Evolutionary conservation across 2,329 filamentous ascomycete genomes (phyloP).

Genomic region (Rhynchosporium graminicola): DNA sequence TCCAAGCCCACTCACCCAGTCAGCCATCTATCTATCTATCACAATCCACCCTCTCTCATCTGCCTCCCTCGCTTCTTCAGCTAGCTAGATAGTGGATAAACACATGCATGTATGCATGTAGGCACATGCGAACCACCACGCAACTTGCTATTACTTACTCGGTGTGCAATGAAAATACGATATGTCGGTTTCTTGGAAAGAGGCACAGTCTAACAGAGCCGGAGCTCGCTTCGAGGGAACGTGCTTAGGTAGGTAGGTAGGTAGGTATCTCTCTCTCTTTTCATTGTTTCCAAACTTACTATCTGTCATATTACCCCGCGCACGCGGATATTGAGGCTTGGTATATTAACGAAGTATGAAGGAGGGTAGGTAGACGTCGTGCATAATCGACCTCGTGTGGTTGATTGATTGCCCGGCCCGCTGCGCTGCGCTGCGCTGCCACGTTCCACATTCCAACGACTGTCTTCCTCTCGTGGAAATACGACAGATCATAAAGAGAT

Average conservation of each 20-base stretch:
- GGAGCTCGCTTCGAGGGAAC: background rate
- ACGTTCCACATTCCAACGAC: conserved; percentile 11
- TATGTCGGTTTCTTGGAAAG: background rate
- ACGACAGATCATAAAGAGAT: conserved; percentile 8
- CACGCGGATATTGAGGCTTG: conserved; percentile 1
- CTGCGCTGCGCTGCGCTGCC: conserved; percentile 6
- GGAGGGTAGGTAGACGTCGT: background rate
- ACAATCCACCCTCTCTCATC: background rate
- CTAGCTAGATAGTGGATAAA: too few species aligned
- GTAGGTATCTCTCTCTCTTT: too few species aligned
- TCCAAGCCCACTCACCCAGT: background rate
- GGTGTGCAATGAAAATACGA: conserved; percentile 1
- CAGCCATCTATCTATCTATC: background rate
- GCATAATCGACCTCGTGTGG: background rate
- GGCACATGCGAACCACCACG: background rate
- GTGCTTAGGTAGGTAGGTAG: background rate
- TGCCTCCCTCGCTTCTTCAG: conserved; percentile 1
- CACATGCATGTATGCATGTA: background rate
- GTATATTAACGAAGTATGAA: background rate
- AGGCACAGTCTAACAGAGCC: background rate
- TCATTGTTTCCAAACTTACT: too few species aligned
- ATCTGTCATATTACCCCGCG: too few species aligned
- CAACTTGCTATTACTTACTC: background rate
- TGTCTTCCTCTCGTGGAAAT: conserved; percentile 2
- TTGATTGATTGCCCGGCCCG: conserved; percentile 5